A percentile compares a stretch with the other conserved stretches of the same genome.
These are phyloP conservation scores for Capronia epimyces DNA, from an alignment of 2,329 filamentous ascomycete genomes.

Conservation along the genomic window DNA sequence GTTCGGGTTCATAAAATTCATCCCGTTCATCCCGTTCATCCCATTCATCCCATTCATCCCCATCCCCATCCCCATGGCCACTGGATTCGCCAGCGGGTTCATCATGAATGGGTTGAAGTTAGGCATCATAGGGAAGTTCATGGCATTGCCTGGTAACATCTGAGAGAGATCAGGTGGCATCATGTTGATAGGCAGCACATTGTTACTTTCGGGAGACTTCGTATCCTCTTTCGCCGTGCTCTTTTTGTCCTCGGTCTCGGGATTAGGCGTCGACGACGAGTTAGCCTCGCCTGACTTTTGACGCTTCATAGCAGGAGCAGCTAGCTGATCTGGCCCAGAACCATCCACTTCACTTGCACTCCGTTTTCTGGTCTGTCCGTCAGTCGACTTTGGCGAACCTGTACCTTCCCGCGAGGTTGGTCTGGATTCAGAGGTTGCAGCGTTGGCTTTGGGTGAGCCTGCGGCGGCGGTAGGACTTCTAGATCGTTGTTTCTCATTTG, in stretches of 20 bases:
- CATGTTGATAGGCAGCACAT: constrained; percentile 27
- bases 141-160: constrained; percentile 27
- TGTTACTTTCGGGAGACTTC: constrained; percentile 16
- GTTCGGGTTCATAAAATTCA: constrained; percentile 15
- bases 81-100: constrained; percentile 46
- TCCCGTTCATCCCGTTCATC: constrained; percentile 38
- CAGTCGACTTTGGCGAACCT: constrained; percentile 22
- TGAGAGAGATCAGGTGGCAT: constrained; percentile 32
- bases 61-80: constrained; percentile 28
- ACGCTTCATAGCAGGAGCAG: constrained; percentile 38
- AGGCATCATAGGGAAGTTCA: constrained; percentile 26
- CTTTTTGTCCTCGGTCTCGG: constrained; percentile 5
- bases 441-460: constrained; percentile 20
- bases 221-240: constrained; percentile 4
- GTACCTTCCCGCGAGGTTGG: constrained; percentile 23
- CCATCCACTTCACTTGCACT: constrained; percentile 61
- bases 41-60: constrained; percentile 43
- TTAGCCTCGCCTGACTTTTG: constrained; percentile 40
- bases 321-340: constrained; percentile 52
- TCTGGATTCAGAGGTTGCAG: constrained; percentile 10
- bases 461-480: constrained; percentile 27
- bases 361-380: constrained; percentile 63
- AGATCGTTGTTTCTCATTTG: constrained; percentile 38
- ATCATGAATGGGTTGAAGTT: constrained; percentile 35
- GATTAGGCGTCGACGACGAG: constrained; percentile 36